These are phyloP conservation scores for Chalaropsis thielavioides DNA, from an alignment of 2,329 filamentous ascomycete genomes.

Conservation along the genomic window DNA sequence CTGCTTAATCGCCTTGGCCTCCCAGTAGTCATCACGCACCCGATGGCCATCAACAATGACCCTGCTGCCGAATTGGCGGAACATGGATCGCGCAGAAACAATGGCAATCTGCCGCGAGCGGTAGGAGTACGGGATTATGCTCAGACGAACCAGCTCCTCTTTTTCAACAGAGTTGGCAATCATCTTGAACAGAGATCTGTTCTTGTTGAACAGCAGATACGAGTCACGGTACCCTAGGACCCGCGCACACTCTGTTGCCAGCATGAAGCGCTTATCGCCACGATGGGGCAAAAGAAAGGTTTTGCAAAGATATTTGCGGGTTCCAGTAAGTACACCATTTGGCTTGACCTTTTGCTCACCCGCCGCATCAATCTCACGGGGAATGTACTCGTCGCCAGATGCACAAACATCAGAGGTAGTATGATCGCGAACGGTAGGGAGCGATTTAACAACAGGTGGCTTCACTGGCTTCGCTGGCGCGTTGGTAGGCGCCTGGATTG, in stretches of 20 bases:
- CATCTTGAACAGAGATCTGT: slow-evolving; percentile 91
- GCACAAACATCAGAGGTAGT: slow-evolving; percentile 88
- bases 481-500: slow-evolving; percentile 21
- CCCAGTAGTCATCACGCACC: slow-evolving; percentile 97
- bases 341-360: slow-evolving; percentile 86
- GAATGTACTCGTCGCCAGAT: slow-evolving; percentile 86
- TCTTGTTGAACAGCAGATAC: slow-evolving; percentile 98
- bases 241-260: slow-evolving; percentile 90
- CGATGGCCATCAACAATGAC: slow-evolving; percentile 80
- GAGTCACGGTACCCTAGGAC: slow-evolving; percentile 90
- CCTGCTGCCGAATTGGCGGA: slow-evolving; percentile 90
- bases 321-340: slow-evolving; percentile 68
- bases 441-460: slow-evolving; percentile 56
- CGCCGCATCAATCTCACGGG: slow-evolving; percentile 79
- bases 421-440: slow-evolving; percentile 91
- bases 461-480: slow-evolving; percentile 65
- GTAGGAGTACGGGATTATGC: slow-evolving; percentile 94
- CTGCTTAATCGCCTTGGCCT: slow-evolving; percentile 90
- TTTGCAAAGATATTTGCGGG: slow-evolving; percentile 77
- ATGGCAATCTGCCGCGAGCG: slow-evolving; percentile 97
- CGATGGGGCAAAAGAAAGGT: slow-evolving; percentile 87
- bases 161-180: slow-evolving; percentile 93
- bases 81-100: slow-evolving; percentile 95
- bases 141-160: slow-evolving; percentile 87
- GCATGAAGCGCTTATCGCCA: slow-evolving; percentile 92